Percentiles rank a stretch among this genome's conserved stretches.
These are phyloP conservation scores for Pseudocercospora eumusae DNA, from an alignment of 2,329 filamentous ascomycete species.

Conservation along the genomic window DNA sequence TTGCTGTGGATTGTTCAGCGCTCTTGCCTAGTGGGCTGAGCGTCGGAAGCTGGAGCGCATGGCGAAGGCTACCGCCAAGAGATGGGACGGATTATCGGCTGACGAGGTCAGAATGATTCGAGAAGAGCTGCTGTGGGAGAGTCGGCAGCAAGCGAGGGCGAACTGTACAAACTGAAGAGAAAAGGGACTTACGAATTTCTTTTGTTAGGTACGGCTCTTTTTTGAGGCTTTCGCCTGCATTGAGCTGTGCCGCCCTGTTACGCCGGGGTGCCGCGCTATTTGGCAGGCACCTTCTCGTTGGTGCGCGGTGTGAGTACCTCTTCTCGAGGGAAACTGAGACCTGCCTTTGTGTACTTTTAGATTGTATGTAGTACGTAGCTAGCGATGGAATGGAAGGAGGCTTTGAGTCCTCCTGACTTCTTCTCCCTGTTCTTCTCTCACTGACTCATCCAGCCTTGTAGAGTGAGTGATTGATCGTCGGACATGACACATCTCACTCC, in stretches of 20 bases:
- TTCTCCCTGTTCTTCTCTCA: not conserved
- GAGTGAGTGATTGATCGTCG: too few relatives aligned
- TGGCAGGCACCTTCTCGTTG: not conserved
- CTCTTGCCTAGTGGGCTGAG: not conserved
- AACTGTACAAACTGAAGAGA: too few relatives aligned
- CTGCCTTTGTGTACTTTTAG: not conserved
- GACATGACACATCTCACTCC: too few relatives aligned
- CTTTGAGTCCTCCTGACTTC: not conserved
- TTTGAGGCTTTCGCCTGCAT: not conserved
- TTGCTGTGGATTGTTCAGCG: constrained; percentile 4
- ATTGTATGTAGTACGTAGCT: not conserved
- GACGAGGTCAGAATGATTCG: not conserved
- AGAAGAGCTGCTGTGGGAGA: not conserved
- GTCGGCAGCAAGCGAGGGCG: not conserved
- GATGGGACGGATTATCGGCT: not conserved
- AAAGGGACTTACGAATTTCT: not conserved
- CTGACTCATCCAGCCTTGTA: not conserved
- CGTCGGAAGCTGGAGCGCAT: not conserved
- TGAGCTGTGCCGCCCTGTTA: not conserved
- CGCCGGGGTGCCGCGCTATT: not conserved
- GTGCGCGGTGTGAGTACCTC: not conserved
- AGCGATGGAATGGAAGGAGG: not conserved
- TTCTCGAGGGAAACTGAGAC: constrained; percentile 14
- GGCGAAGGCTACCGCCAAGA: not conserved
- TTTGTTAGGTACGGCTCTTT: not conserved